phyloP scores from a whole-genome alignment of 1,284 basidiomycete genomes.

The Tilletia horrida region DNA sequence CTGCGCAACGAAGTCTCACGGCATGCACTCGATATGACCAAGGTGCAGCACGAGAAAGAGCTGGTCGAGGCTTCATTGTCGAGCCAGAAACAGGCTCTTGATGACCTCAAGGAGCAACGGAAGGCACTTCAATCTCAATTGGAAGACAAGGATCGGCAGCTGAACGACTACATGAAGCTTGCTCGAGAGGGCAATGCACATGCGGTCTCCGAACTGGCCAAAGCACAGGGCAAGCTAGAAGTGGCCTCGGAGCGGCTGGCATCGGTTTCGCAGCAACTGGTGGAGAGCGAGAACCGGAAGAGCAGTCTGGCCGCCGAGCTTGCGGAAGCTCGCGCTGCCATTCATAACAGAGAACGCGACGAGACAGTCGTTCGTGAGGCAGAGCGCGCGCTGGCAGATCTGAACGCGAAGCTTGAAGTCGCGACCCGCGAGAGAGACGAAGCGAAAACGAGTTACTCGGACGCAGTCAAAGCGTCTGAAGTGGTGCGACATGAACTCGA shows the following conservation, averaged over 20 bases:
- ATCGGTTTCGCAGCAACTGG: slow-evolving; percentile 1
- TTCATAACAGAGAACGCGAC: too few species aligned
- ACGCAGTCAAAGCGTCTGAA: background rate
- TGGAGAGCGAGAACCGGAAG: slow-evolving; percentile 1
- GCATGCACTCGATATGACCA: background rate
- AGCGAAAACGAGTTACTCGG: too few species aligned
- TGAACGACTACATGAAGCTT: slow-evolving; percentile 11
- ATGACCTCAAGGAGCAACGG: slow-evolving; percentile 79
- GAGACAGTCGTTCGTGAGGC: too few species aligned
- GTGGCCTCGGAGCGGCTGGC: slow-evolving; percentile 6
- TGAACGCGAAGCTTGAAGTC: too few species aligned
- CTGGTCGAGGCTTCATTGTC: slow-evolving; percentile 74
- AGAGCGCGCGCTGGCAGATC: too few species aligned
- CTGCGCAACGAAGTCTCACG: background rate
- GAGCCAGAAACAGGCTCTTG: slow-evolving; percentile 69
- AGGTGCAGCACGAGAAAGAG: background rate
- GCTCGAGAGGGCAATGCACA: background rate
- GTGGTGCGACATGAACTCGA: background rate
- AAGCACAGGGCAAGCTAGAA: slow-evolving; percentile 4
- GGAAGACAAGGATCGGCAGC: slow-evolving; percentile 14
- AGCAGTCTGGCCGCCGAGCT: background rate
- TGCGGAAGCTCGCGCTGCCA: background rate
- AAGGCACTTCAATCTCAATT: background rate
- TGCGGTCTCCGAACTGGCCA: background rate
- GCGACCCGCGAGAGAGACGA: too few species aligned